Percentiles rank a stretch among this genome's conserved stretches.
Evolutionary conservation across 371 early-diverging fungal genomes (phyloP).

Genomic region (Lichtheimia corymbifera): DNA sequence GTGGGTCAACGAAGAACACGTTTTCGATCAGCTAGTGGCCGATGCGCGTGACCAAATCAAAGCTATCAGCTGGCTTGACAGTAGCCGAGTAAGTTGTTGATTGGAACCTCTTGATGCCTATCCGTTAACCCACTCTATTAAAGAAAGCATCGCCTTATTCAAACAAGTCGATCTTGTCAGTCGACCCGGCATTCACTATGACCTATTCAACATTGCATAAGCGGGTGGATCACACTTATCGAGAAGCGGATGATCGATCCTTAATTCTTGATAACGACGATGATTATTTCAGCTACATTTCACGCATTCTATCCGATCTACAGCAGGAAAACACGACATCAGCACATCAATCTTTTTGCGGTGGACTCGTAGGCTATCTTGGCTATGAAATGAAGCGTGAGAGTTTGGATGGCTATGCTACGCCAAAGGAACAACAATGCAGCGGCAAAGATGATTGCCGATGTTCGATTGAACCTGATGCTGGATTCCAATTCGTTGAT

Average conservation of each 20-base stretch:
- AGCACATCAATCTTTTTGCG: conserved; percentile 52
- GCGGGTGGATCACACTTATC: conserved; percentile 11
- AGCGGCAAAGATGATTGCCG: conserved; percentile 27
- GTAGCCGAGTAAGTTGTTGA: conserved; percentile 44
- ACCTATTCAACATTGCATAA: conserved; percentile 44
- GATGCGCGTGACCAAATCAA: conserved; percentile 5
- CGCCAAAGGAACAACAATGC: conserved; percentile 46
- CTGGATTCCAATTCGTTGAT: conserved; percentile 82
- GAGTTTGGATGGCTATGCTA: conserved; percentile 57
- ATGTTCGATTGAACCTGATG: conserved; percentile 69
- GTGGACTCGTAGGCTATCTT: conserved; percentile 90
- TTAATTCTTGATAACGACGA: conserved; percentile 1
- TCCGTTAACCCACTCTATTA: conserved; percentile 13
- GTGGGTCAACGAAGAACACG: conserved; percentile 31
- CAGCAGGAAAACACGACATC: background rate
- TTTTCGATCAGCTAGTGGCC: conserved; percentile 22
- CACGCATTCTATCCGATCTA: conserved; percentile 18
- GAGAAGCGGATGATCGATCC: background rate
- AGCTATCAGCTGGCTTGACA: conserved; percentile 68
- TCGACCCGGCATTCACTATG: conserved; percentile 38
- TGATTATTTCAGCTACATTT: conserved; percentile 39
- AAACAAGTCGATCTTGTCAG: conserved; percentile 28
- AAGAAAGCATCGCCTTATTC: conserved; percentile 44
- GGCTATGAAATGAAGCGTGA: conserved; percentile 94
- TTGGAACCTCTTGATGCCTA: background rate